A percentile compares a stretch with the other conserved stretches of the same genome.
phyloP scores from a whole-genome alignment of 768 basidiomycete species.

The Mycena polygramma region DNA sequence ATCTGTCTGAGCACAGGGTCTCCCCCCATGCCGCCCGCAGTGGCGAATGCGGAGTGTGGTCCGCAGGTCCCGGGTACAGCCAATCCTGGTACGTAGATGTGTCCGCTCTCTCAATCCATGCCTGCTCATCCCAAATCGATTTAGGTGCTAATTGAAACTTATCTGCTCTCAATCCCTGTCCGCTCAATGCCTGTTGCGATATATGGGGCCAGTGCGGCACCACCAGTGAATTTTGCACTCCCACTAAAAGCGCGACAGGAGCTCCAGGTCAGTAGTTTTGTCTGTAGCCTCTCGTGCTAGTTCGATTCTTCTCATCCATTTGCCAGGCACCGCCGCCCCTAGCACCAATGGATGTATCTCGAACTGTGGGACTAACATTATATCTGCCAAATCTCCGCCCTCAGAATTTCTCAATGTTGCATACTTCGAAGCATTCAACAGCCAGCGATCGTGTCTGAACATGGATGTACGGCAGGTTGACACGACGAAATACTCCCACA shows the following conservation, averaged over 20 bases:
- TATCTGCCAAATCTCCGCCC: not conserved
- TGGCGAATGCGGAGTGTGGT: constrained; percentile 14
- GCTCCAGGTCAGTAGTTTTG: too few relatives aligned
- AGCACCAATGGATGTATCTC: too few relatives aligned
- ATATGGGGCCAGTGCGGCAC: constrained; percentile 26
- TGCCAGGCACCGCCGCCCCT: too few relatives aligned
- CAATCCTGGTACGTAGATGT: not conserved
- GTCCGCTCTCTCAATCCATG: constrained; percentile 11
- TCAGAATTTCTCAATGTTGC: not conserved
- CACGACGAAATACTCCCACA: constrained; percentile 7
- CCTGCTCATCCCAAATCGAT: not conserved
- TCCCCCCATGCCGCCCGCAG: constrained; percentile 5
- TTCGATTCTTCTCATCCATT: too few relatives aligned
- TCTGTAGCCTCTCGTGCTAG: too few relatives aligned
- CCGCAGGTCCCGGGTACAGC: constrained; percentile 14
- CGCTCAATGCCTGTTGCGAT: constrained; percentile 13
- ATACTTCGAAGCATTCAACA: constrained; percentile 19
- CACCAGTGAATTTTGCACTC: constrained; percentile 18
- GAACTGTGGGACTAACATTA: not conserved
- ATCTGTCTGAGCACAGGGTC: constrained; percentile 15
- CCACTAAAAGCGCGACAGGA: not conserved
- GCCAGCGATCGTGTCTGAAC: constrained; percentile 14
- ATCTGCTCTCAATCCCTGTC: constrained; percentile 3
- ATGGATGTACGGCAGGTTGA: constrained; percentile 12
- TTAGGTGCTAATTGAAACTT: too few relatives aligned